Evolutionary conservation across 139 green algal genomes (phyloP), one percentile per base, ranked within the genome.

Genomic region (Nannochloris sp.): DNA sequence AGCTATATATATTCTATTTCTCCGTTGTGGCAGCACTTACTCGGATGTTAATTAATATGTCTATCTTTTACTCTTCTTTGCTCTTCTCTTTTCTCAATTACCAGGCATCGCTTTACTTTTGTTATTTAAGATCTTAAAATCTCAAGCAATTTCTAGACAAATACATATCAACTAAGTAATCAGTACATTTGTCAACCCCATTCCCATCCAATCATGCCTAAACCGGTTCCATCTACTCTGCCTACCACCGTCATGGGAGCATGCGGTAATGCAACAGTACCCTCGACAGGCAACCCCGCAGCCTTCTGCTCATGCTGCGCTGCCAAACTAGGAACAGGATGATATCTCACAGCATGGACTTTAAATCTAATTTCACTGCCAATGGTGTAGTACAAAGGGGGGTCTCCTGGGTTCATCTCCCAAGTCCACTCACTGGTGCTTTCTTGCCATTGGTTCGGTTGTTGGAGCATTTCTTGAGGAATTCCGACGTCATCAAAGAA

Each of bases 401-500:
- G 29, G 1, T 57, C 60, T 13, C 73, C 71, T 48, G 64, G 19
- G 4, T 60, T 31, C 65, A 68, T 70, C 35, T 64, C 23, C 71
- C 71, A 78, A 15, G 13, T 25, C 64, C 64, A 71, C 27, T 12
- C 19, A 31, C 25, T 33, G 9, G 74, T 62, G 1, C 31, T 38
- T 1, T 51, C 33, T 9, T 92, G 61, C 61, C 77, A 94, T 48
- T 77, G 79, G 12, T 73, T 84, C 0, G 86, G 82, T 9, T 85
- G 75, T 15, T 84, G 81, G 33, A 95, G 61, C 12, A 72, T 54
- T 23, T 92, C 71, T 33, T 85, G 76, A 2, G 88, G 88, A 10
- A 97, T 82, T 15, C 84, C n/a, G 0, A 97, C 66, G 63, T 97
- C 91, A 4, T 87, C 70, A 38, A 97, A 97, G 74, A 97, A 97